Evolutionary conservation across 805 yeast species (phyloP), one percentile per base, ranked within the genome.

Genomic region (Candida lessepsii): DNA sequence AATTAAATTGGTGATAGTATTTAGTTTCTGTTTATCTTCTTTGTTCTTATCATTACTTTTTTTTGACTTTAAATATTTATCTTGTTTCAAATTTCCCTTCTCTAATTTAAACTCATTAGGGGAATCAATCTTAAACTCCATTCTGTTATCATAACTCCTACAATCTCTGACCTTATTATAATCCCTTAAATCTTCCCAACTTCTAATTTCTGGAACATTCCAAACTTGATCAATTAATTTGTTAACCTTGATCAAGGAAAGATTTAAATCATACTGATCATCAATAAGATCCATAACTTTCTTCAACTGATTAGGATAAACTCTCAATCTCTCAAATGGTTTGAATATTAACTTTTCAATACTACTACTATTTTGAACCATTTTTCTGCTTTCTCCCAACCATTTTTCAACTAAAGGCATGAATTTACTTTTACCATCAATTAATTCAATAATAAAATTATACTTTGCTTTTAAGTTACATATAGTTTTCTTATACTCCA

Each of bases 291-390:
- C 57, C 16, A 41, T 47, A 14, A 55, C 40, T 20, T 13, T 25
- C 28, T 55, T 54, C 9, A 57, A 35, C 19, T 41, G 47, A 14
- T 25, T 20, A 1, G 60, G 60, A 21, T 73, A 72, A 45, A 66
- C 65, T 24, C 61, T 50, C 23, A 75, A 44, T 24, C 77, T 51
- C 49, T 73, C 76, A 5, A 74, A 60, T 0, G 79, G 79, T 42
- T 65, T 67, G 34, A 61, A 57, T 15, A 74, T 47, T 24, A 73
- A 51, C 4, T 65, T 52, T 4, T 27, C 35, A 10, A 45, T 21
- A 5, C 33, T 18, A 13, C 15, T 15, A 32, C 37, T 7, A 10
- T 20, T 19, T 16, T 15, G 9, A 15, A 14, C 23, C 27, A 35
- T 24, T 16, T 27, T 30, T 17, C 15, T 29, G 24, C 37, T 8